These are phyloP conservation scores for Xylariaceae sp. DNA, from an alignment of 2,329 filamentous ascomycete species.

Conservation along the genomic window DNA sequence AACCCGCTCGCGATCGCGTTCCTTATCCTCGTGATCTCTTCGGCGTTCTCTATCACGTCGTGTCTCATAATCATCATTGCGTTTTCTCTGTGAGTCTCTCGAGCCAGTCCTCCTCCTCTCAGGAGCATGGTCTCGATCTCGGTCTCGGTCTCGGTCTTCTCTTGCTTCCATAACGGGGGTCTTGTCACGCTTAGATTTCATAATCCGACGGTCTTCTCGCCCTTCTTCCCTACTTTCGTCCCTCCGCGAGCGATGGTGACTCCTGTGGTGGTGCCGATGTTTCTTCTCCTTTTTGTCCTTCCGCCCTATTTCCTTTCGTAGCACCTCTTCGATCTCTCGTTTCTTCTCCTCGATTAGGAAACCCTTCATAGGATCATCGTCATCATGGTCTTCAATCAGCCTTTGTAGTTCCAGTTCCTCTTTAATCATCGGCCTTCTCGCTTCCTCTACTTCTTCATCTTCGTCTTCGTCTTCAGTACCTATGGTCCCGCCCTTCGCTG, in stretches of 20 bases:
- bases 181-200: conserved; percentile 48
- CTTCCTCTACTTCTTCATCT: conserved; percentile 47
- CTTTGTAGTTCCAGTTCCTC: conserved; percentile 82
- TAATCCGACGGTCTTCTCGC: conserved; percentile 31
- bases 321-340: conserved; percentile 78
- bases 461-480: conserved; percentile 50
- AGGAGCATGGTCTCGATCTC: conserved; percentile 38
- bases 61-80: conserved; percentile 39
- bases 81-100: conserved; percentile 40
- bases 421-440: conserved; percentile 67
- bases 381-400: conserved; percentile 81
- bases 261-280: conserved; percentile 50
- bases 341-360: conserved; percentile 91
- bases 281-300: conserved; percentile 54
- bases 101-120: conserved; percentile 36
- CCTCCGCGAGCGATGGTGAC: conserved; percentile 52
- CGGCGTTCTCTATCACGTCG: conserved; percentile 29
- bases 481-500: conserved; percentile 44
- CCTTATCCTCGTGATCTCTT: conserved; percentile 32
- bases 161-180: conserved; percentile 36
- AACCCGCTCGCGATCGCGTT: conserved; percentile 27
- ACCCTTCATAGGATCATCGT: conserved; percentile 97
- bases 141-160: conserved; percentile 31
- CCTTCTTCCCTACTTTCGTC: conserved; percentile 34
- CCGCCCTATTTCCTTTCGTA: conserved; percentile 55